phyloP scores from a whole-genome alignment of 2,329 filamentous ascomycete genomes.

The Talaromyces sp. region DNA sequence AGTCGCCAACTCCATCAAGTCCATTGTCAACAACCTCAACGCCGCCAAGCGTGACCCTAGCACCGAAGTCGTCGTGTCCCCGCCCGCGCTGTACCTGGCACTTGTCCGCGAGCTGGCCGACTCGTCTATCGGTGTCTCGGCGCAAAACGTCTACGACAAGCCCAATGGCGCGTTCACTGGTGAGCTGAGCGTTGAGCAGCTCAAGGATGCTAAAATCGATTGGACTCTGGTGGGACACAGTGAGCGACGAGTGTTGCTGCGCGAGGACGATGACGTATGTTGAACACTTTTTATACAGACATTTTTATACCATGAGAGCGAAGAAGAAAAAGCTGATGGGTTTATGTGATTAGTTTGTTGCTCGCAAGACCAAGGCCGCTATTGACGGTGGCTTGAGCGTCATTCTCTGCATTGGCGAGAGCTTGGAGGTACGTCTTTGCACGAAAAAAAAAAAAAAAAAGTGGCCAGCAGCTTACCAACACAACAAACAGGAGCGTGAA shows the following conservation, averaged over 20 bases:
- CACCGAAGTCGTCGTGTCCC: conserved; percentile 89
- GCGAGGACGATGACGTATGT: conserved; percentile 69
- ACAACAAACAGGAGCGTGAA: conserved; percentile 64
- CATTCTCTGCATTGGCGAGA: conserved; percentile 97
- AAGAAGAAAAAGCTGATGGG: not conserved
- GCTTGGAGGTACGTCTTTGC: conserved; percentile 58
- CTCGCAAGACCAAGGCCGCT: conserved; percentile 90
- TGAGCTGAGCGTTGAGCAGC: conserved; percentile 88
- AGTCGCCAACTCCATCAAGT: conserved; percentile 79
- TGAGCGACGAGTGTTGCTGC: conserved; percentile 84
- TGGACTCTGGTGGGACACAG: conserved; percentile 95
- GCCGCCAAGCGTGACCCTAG: conserved; percentile 60
- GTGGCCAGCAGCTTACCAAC: not conserved
- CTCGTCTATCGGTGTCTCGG: conserved; percentile 74
- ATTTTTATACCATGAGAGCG: not conserved
- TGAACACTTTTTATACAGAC: not conserved
- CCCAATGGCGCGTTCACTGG: conserved; percentile 95
- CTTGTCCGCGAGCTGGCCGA: conserved; percentile 75
- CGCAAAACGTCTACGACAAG: conserved; percentile 97
- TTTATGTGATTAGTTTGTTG: conserved; percentile 57
- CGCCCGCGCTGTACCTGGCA: conserved; percentile 84
- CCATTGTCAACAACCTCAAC: conserved; percentile 88
- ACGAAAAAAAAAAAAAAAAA: not conserved
- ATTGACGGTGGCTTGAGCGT: conserved; percentile 81
- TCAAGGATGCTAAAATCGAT: conserved; percentile 80